phyloP scores from a whole-genome alignment of 805 yeast genomes.

The Candida silvicultrix region DNA sequence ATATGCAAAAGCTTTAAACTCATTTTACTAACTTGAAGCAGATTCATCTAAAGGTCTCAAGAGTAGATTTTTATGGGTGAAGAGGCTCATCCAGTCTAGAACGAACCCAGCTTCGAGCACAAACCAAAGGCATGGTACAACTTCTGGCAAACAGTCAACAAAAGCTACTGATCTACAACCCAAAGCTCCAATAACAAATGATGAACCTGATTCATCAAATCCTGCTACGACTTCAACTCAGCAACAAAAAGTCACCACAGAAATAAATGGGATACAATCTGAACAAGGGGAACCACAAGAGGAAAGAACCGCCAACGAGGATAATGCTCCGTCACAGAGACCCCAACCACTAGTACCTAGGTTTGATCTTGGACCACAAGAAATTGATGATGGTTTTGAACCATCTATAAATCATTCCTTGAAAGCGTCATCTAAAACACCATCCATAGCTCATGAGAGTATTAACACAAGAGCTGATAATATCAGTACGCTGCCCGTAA shows the following conservation, averaged over 20 bases:
- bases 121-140: not conserved
- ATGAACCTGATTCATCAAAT: not conserved
- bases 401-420: not conserved
- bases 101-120: not conserved
- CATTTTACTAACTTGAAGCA: not conserved
- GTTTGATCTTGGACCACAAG: not conserved
- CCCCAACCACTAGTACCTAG: not conserved
- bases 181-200: not conserved
- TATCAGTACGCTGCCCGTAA: conserved; percentile 26
- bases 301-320: not conserved
- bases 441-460: conserved; percentile 9
- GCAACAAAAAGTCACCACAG: not conserved
- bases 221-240: not conserved
- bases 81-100: conserved; percentile 10
- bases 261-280: not conserved
- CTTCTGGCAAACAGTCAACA: not conserved
- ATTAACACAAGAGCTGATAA: conserved; percentile 14
- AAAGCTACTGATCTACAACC: not conserved
- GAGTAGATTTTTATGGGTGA: conserved; percentile 16
- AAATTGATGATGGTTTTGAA: not conserved
- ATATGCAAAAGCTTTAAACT: too few species aligned
- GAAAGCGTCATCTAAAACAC: not conserved
- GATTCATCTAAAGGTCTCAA: not conserved
- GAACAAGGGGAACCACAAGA: not conserved
- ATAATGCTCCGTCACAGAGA: not conserved